Percentiles rank a stretch among this genome's conserved stretches.
phyloP scores from a whole-genome alignment of 1,284 basidiomycete species.

The Erythrobasidium hasegawianum region DNA sequence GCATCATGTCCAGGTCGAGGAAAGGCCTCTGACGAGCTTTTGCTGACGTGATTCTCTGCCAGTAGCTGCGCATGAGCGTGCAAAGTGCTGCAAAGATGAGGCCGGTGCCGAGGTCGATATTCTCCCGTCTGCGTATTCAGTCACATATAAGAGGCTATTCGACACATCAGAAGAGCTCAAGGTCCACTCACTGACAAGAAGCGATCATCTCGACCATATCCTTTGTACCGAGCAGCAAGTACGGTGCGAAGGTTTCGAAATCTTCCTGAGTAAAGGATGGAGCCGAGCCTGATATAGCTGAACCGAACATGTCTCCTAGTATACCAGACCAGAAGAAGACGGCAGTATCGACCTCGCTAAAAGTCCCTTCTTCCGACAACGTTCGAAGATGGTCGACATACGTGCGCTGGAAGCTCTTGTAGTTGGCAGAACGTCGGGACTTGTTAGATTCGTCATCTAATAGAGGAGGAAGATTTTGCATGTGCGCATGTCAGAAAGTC shows the following conservation, averaged over 20 bases:
- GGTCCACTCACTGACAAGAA: slow-evolving; percentile 3
- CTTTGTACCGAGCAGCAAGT: slow-evolving; percentile 3
- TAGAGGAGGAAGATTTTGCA: too few relatives aligned
- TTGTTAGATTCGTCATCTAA: slow-evolving; percentile 9
- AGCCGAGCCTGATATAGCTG: slow-evolving; percentile 8
- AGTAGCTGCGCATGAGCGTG: slow-evolving; percentile 8
- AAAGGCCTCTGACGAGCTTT: slow-evolving; percentile 16
- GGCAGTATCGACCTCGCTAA: neutral
- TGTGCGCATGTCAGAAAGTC: too few relatives aligned
- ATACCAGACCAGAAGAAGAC: slow-evolving; percentile 27
- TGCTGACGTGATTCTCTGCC: slow-evolving; percentile 12
- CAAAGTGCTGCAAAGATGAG: slow-evolving; percentile 14
- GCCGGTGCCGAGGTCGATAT: slow-evolving; percentile 6
- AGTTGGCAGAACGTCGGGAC: slow-evolving; percentile 5
- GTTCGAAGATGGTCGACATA: slow-evolving; percentile 22
- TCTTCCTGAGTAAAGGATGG: slow-evolving; percentile 19
- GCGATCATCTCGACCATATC: slow-evolving; percentile 4
- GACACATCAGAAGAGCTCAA: neutral
- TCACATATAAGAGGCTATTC: neutral
- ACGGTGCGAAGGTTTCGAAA: slow-evolving; percentile 14
- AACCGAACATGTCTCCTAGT: slow-evolving; percentile 16
- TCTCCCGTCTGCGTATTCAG: slow-evolving; percentile 6
- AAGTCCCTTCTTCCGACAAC: slow-evolving; percentile 5
- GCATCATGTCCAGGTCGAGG: slow-evolving; percentile 14
- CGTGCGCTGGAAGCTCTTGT: slow-evolving; percentile 9